Evolutionary conservation across 176 grass and related monocot genomes (phyloP), one percentile per base, ranked within the genome.

Genomic region (Carex pumila): DNA sequence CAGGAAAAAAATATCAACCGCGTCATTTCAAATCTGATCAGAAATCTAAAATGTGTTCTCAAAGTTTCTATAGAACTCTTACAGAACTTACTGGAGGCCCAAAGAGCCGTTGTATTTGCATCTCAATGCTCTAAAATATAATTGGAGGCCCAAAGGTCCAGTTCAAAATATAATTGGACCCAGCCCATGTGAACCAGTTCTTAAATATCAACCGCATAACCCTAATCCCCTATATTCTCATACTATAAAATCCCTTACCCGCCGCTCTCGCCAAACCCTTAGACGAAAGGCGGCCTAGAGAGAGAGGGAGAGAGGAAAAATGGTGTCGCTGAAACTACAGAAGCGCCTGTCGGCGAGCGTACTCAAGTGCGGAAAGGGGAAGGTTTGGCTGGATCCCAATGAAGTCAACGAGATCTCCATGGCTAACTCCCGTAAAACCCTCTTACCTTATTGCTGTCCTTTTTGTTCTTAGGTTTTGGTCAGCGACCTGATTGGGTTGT

Each of bases 341-440:
- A 93, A 93, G 91, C 83, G 88, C 53, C 86, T 93, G 7, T 36
- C 88, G 45, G 53, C 81, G n/a, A 88, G 88, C 88, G 88, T 93
- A 49, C 91, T 93, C 75, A 93, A 90, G 86, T 93, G 91, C 61
- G 88, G 91, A 17, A 93, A 90, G 81, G 88, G 91, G 47, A 93
- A 90, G 86, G 91, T 90, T 43, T 93, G 88, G 91, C 86, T 93
- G 13, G 91, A 93, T 82, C 91, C 91, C 61, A 90, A 93, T 90
- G 88, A 93, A 61, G 86, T 90, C 86, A 93, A 79, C 76, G 86
- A 93, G 86, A 93, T 93, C 88, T 93, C 91, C 84, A 90, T 93
- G 91, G 86, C 91, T 15, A 93, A 93, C 66, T 93, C 86, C 18
- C 79, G 88, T 90, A 83, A 90, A 89, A 81, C 85, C 72, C 80